Evolutionary conservation across 768 basidiomycete genomes (phyloP).

Genomic region (Agaricus subrufescens): DNA sequence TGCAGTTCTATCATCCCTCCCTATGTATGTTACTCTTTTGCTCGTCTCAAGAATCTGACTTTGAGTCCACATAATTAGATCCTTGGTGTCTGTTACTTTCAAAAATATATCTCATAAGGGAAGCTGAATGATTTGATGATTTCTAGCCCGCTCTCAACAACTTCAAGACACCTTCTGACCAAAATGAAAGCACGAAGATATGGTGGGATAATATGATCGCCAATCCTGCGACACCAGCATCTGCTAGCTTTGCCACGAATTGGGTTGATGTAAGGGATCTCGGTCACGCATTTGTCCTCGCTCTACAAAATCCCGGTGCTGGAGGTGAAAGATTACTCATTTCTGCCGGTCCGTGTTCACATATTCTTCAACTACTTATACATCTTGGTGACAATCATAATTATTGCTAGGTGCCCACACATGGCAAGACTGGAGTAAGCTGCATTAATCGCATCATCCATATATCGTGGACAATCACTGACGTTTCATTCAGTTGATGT

Average conservation of each 20-base stretch:
- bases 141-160: neutral
- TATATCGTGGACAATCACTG: neutral
- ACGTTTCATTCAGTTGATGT: neutral
- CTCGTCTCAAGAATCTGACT: neutral
- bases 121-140: neutral
- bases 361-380: no score
- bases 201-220: neutral
- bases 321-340: slow-evolving; percentile 9
- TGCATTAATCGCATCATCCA: neutral
- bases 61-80: no score
- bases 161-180: neutral
- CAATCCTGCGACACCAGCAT: slow-evolving; percentile 1
- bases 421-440: slow-evolving; percentile 5
- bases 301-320: slow-evolving; percentile 4
- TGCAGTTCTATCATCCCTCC: neutral
- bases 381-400: neutral
- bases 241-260: slow-evolving; percentile 3
- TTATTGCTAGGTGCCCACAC: neutral
- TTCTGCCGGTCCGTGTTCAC: neutral
- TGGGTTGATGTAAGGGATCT: slow-evolving; percentile 11
- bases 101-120: no score
- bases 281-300: slow-evolving; percentile 6
- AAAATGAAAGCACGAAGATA: neutral
- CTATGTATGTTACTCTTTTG: neutral
- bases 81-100: no score